Evolutionary conservation across 176 grass and related monocot genomes (phyloP).

Genomic region (Zoysia pacifica): DNA sequence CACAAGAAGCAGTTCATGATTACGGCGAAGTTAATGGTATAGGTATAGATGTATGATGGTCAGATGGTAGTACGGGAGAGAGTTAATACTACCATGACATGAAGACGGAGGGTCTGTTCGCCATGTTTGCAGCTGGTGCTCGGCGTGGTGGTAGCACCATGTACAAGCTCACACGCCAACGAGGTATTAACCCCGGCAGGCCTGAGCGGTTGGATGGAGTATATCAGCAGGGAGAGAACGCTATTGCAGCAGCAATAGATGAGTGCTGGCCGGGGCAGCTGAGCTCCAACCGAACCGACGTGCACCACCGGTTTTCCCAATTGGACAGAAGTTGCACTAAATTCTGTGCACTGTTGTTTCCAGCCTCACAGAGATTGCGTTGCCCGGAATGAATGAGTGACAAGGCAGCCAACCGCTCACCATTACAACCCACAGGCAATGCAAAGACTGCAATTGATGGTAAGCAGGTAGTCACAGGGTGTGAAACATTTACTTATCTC

Average conservation of each 20-base stretch:
- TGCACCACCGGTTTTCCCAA: conserved; percentile 35
- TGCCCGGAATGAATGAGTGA: not conserved
- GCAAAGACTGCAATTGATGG: not conserved
- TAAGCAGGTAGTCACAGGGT: not conserved
- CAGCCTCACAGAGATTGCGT: conserved; percentile 23
- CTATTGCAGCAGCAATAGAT: conserved; percentile 38
- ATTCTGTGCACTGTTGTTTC: conserved; percentile 42
- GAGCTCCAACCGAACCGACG: conserved; percentile 23
- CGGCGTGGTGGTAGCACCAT: conserved; percentile 22
- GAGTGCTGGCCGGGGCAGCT: conserved; percentile 9
- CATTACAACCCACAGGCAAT: conserved; percentile 1
- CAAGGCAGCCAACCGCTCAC: not conserved
- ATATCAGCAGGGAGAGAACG: conserved; percentile 5
- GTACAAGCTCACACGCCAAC: conserved; percentile 46
- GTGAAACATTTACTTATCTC: not conserved
- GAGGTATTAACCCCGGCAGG: conserved; percentile 19
- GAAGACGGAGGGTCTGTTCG: conserved; percentile 15
- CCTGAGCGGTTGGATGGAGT: conserved; percentile 29
- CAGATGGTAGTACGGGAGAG: conserved; percentile 54
- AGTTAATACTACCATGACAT: conserved; percentile 41
- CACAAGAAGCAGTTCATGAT: conserved; percentile 63
- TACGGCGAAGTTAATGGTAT: conserved; percentile 64
- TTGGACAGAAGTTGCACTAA: conserved; percentile 46
- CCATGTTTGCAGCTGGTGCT: conserved; percentile 29
- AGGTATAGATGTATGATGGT: conserved; percentile 63